Evolutionary conservation across 2,329 filamentous ascomycete species (phyloP).

Genomic region (Pseudogymnoascus sp.): DNA sequence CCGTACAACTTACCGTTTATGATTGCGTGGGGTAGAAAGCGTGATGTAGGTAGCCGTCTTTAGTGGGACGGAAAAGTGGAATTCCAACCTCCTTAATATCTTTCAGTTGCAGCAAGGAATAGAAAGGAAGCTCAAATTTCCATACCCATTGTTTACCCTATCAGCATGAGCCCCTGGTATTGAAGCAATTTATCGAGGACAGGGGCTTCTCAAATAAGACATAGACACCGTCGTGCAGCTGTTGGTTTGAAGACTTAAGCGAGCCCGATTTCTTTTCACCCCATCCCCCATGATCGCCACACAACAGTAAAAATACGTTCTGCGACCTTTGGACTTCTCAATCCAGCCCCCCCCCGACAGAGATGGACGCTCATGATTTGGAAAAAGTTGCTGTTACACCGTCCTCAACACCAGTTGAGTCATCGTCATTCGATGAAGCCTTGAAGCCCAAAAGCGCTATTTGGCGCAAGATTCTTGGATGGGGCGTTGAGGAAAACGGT

Average conservation of each 20-base stretch:
- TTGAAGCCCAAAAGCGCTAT: neutral
- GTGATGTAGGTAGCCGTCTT: neutral
- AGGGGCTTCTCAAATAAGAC: neutral
- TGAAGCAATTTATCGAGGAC: neutral
- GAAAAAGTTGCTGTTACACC: neutral
- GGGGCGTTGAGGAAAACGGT: constrained; percentile 46
- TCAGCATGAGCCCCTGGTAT: neutral
- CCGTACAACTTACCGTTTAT: neutral
- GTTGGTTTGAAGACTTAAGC: neutral
- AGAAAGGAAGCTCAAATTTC: neutral
- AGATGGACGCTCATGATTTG: neutral
- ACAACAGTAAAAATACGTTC: neutral
- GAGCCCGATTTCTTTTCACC: neutral
- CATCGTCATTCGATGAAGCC: neutral
- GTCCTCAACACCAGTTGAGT: neutral
- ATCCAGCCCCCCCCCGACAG: neutral
- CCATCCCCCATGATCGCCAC: neutral
- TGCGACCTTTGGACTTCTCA: neutral
- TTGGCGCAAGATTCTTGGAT: constrained; percentile 13
- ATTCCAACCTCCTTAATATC: neutral
- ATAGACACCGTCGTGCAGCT: neutral
- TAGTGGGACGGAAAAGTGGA: neutral
- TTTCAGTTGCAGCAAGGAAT: neutral
- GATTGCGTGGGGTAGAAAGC: neutral
- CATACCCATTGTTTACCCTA: neutral